Base-by-base conservation (phyloP, 495 filamentous ascomycete species). In the Lepidopterella palustris region DNA sequence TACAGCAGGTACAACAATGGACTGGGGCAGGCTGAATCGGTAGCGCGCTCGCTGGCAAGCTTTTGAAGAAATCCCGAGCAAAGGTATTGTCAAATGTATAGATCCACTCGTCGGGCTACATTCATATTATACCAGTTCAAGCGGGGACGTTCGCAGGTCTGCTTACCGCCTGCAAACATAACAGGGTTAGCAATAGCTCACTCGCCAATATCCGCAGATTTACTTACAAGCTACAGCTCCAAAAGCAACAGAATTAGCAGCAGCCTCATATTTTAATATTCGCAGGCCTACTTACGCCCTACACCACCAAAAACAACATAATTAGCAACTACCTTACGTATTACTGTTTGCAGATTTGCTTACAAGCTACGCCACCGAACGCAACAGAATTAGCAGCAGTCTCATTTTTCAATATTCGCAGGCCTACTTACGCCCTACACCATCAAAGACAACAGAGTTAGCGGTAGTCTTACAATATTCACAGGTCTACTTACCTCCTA, bases 171-270 rank as follows among this genome's bases (percentile, higher is more conserved):
- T 58, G 49, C 25, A 58, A 42, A 58, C 28, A 50, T 49, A 50
- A 5, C 27, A 23, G 40, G n/a, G 32, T 58, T 50, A 58, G 55
- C 25, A 58, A 42, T 26, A 58, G 55, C 55, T 58, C 45, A 18
- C 25, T 29, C 49, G 13, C 47, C 18, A 58, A 42, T 13, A 35
- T 58, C 49, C 25, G 28, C n/a, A 58, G 55, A 24, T 50, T 23
- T 4, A 58, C 55, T 58, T 50, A 58, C 55, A 11, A 29, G 4
- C 55, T 58, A 58, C 18, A 58, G 39, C 45, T 29, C 55, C 45
- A 58, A 25, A 58, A 11, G 47, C 28, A 21, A 18, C 27, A 23
- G 40, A 13, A 58, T 58, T 50, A 58, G 55, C 18, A 58, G 55
- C 25, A 58, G 55, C 55, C 55, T 58, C 15, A 15, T 15, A 35